phyloP scores from a whole-genome alignment of 2,329 filamentous ascomycete genomes.

The Cytospora mali region DNA sequence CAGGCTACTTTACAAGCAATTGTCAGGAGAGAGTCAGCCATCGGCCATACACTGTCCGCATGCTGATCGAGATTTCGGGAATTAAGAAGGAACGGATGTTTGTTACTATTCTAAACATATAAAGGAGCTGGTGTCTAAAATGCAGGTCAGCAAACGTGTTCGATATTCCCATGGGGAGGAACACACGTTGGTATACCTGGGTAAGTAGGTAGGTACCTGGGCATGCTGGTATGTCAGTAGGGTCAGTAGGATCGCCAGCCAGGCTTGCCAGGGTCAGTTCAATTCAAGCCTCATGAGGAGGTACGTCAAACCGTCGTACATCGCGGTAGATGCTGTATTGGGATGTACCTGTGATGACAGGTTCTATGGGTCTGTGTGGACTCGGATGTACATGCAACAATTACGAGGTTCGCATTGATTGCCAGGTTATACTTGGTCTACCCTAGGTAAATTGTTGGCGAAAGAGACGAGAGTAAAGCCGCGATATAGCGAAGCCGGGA shows the following conservation, averaged over 20 bases:
- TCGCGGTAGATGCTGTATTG: background rate
- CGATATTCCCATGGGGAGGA: background rate
- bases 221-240: no score
- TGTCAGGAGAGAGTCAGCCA: conserved; percentile 1
- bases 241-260: no score
- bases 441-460: no score
- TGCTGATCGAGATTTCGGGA: background rate
- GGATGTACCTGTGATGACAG: background rate
- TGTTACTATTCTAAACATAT: background rate
- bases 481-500: background rate
- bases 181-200: no score
- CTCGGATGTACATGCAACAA: background rate
- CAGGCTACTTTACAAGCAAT: background rate
- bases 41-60: background rate
- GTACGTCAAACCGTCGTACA: background rate
- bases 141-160: background rate
- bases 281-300: background rate
- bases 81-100: background rate
- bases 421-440: no score
- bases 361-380: background rate
- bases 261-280: background rate
- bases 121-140: background rate
- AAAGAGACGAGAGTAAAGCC: background rate
- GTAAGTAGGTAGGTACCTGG: no score
- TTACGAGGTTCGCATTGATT: background rate